These are phyloP conservation scores for Fusarium metavorans DNA, from an alignment of 2,329 filamentous ascomycete species.

Conservation along the genomic window DNA sequence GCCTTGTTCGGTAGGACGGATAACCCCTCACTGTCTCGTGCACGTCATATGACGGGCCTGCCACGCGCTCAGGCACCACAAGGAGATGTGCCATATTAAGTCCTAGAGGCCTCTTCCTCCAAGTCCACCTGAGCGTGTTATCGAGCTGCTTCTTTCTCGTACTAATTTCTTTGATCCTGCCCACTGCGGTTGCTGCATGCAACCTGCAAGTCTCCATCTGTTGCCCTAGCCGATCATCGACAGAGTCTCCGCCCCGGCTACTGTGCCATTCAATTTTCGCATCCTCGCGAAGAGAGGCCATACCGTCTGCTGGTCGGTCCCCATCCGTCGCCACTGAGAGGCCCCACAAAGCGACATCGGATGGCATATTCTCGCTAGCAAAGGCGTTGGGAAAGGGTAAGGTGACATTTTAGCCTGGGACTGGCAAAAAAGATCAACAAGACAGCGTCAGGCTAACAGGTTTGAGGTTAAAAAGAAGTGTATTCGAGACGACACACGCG, in stretches of 20 bases:
- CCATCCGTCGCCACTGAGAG: not conserved
- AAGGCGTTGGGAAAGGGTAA: conserved; percentile 1
- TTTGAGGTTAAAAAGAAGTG: not conserved
- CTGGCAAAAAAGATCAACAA: not conserved
- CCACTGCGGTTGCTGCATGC: conserved; percentile 15
- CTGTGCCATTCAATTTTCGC: conserved; percentile 1
- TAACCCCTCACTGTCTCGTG: conserved; percentile 6
- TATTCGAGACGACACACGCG: not conserved
- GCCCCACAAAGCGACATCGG: conserved; percentile 9
- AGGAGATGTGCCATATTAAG: conserved; percentile 10
- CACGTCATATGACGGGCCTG: conserved; percentile 33
- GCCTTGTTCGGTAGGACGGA: conserved; percentile 6
- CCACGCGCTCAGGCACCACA: conserved; percentile 5
- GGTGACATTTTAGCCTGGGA: not conserved
- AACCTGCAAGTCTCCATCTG: conserved; percentile 24
- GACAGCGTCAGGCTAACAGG: not conserved
- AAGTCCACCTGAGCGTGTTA: not conserved
- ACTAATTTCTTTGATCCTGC: not conserved
- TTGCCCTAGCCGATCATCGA: not conserved
- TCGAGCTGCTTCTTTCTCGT: conserved; percentile 3
- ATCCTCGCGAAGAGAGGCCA: not conserved
- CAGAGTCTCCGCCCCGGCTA: not conserved
- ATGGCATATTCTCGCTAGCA: not conserved
- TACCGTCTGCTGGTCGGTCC: not conserved
- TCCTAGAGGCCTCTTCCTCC: not conserved